Conservation (phyloP, 192 early-diverging fungal species). For the Gaertneriomyces semiglobifer region DNA sequence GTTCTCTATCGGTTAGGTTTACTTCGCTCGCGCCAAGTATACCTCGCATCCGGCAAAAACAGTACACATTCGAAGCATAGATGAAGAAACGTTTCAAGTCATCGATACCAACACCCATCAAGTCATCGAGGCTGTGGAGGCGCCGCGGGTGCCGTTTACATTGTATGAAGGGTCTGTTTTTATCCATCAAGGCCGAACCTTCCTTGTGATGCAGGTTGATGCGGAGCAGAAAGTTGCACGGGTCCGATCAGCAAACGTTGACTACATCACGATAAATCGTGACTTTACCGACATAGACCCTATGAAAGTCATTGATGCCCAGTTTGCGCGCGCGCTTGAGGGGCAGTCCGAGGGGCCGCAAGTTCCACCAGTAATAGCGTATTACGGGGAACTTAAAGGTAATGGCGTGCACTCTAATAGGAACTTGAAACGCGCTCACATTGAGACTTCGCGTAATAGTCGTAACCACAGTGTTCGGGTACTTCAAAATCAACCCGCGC, state of each 20-base stretch:
- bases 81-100: conserved; percentile 47
- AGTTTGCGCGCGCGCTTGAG: not conserved
- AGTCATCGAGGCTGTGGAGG: conserved; percentile 54
- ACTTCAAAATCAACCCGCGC: conserved; percentile 49
- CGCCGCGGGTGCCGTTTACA: conserved; percentile 47
- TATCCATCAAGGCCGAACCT: conserved; percentile 56
- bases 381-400: conserved; percentile 17
- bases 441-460: conserved; percentile 25
- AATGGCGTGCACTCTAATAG: not conserved
- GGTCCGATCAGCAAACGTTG: conserved; percentile 42
- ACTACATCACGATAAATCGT: conserved; percentile 51
- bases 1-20: conserved; percentile 27
- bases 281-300: conserved; percentile 59
- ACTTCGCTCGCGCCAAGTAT: conserved; percentile 44
- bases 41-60: conserved; percentile 40
- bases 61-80: conserved; percentile 49
- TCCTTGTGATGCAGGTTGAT: conserved; percentile 52
- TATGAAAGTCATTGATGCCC: conserved; percentile 19
- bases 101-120: conserved; percentile 45
- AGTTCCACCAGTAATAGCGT: not conserved
- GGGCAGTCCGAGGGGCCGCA: not conserved
- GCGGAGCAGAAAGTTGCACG: conserved; percentile 41
- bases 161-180: conserved; percentile 64
- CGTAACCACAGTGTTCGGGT: conserved; percentile 56
- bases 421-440: conserved; percentile 11